Evolutionary conservation across 1,139 yeast species (phyloP), one percentile per base, ranked within the genome.

Genomic region (Spencermartinsiella ligniputridi): DNA sequence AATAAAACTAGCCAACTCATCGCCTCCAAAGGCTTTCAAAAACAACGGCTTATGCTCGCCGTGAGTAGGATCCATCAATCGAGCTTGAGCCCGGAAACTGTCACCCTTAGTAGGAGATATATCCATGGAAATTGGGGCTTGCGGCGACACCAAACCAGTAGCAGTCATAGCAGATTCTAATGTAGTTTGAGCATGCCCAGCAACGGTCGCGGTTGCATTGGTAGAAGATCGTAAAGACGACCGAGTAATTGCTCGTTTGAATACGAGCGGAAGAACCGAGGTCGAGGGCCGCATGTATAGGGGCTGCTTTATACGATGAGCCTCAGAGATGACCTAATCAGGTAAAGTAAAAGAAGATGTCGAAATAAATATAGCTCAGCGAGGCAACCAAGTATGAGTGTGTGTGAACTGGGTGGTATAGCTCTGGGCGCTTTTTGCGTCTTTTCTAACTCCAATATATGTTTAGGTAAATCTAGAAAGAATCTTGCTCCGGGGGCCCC

Each of bases 1-100:
- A 30, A 63, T 57, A 47, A 61, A 61, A 51, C 60, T 56, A 4
- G 54, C 38, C 18, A 58, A 46, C 43, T 58, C 62, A 40, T 50
- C 42, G 18, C 45, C 37, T 18, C 55, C 37, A 40, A 59, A 45
- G 20, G 49, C 42, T 39, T 47, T 47, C 37, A 60, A 47, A 40
- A 59, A 60, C 37, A 13, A 13, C 3, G 29, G 40, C 12, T 22
- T 22, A 9, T 27, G 8, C 15, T 27, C 15, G 15, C 32, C n/a
- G 32, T 9, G 32, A n/a, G 13, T 27, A 9, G 32, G 32, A n/a
- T 27, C 32, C 32, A 27, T 27, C 32, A 27, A 15, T 11, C 15
- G 32, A n/a, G 8, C 8, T 5, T 27, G 32, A n/a, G n/a, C n/a
- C n/a, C n/a, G n/a, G n/a, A n/a, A n/a, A n/a, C n/a, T n/a, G n/a